A percentile compares a stretch with the other conserved stretches of the same genome.
Evolutionary conservation across 164 flowering plant genomes (phyloP).

Genomic region (Sedum album): DNA sequence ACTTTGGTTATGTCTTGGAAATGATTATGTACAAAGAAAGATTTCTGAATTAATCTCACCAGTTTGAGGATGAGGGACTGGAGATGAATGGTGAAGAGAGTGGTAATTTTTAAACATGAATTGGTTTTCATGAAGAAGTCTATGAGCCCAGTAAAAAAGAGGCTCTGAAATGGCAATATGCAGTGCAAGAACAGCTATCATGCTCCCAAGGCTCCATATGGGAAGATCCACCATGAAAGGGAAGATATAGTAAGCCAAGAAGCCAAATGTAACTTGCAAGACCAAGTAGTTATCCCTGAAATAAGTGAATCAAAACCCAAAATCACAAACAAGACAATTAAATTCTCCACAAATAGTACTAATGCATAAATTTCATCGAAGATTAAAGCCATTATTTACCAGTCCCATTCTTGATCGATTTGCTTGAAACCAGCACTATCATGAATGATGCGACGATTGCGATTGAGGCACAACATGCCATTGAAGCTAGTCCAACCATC

Average conservation of each 20-base stretch:
- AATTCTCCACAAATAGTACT: not conserved
- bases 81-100: constrained; percentile 68
- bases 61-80: constrained; percentile 50
- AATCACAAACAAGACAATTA: too few species aligned
- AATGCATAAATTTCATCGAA: not conserved
- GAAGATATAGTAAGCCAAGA: not conserved
- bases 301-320: not conserved
- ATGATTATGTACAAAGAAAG: not conserved
- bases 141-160: constrained; percentile 58
- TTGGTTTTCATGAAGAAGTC: constrained; percentile 30
- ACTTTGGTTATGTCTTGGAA: not conserved
- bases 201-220: constrained; percentile 47
- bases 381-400: constrained; percentile 29
- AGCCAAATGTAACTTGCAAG: constrained; percentile 56
- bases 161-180: constrained; percentile 75
- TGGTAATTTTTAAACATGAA: constrained; percentile 54
- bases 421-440: constrained; percentile 60
- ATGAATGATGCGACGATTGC: constrained; percentile 33
- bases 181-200: constrained; percentile 27
- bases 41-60: constrained; percentile 26
- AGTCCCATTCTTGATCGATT: constrained; percentile 80
- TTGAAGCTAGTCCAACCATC: constrained; percentile 41
- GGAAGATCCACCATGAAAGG: constrained; percentile 33
- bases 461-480: constrained; percentile 49
- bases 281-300: constrained; percentile 5